phyloP scores from a whole-genome alignment of 371 early-diverging fungal species.

The Apophysomyces trapeziformis region DNA sequence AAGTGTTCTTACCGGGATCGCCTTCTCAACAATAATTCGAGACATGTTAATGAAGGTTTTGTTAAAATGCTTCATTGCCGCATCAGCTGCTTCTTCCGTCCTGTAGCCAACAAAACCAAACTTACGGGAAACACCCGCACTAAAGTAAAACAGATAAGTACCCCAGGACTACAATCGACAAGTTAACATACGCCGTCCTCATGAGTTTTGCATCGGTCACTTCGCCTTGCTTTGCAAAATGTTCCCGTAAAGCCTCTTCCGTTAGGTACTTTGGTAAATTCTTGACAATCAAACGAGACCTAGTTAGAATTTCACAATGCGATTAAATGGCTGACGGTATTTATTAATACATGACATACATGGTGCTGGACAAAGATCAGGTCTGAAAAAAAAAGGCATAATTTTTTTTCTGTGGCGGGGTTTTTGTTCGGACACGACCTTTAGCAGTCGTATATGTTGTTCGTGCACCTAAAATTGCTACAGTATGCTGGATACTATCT shows the following conservation, averaged over 20 bases:
- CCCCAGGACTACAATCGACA: neutral
- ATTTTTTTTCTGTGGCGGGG: too few relatives aligned
- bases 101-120: constrained; percentile 94
- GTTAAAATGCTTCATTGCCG: constrained; percentile 85
- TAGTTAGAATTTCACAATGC: constrained; percentile 13
- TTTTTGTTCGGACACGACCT: too few relatives aligned
- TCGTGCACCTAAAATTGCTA: too few relatives aligned
- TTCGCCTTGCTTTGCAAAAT: constrained; percentile 84
- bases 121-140: constrained; percentile 80
- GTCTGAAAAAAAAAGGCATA: too few relatives aligned
- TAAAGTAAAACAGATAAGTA: constrained; percentile 22
- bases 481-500: too few relatives aligned
- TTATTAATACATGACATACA: constrained; percentile 1
- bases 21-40: constrained; percentile 83
- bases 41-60: constrained; percentile 92
- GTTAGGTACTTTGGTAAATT: constrained; percentile 90
- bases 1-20: constrained; percentile 71
- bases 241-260: constrained; percentile 83
- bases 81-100: constrained; percentile 83
- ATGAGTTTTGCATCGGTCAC: constrained; percentile 94
- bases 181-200: constrained; percentile 67
- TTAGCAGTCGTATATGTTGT: too few relatives aligned
- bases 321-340: neutral
- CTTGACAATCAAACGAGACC: constrained; percentile 85
- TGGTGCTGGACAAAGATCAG: neutral